These are phyloP conservation scores for Hortaea werneckii DNA, from an alignment of 2,329 filamentous ascomycete species.

Conservation along the genomic window DNA sequence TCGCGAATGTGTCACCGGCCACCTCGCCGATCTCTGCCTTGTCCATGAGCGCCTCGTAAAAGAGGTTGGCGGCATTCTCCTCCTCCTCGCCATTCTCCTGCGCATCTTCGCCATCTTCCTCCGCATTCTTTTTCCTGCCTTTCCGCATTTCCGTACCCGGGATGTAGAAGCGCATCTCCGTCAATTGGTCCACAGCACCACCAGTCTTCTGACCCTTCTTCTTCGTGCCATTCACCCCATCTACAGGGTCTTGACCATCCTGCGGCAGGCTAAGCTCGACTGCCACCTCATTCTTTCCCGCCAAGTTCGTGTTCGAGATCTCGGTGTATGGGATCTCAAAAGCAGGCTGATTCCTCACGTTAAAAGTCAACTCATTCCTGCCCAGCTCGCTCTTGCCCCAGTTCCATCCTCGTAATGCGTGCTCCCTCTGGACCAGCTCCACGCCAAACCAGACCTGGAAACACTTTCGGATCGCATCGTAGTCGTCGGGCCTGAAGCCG, in stretches of 20 bases:
- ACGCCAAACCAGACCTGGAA: conserved; percentile 99
- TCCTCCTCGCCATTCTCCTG: conserved; percentile 51
- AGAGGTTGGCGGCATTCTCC: conserved; percentile 91
- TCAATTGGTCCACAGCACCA: conserved; percentile 80
- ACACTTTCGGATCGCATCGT: conserved; percentile 78
- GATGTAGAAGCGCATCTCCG: conserved; percentile 98
- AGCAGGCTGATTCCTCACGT: conserved; percentile 88
- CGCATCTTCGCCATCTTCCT: conserved; percentile 55
- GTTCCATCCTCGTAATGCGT: conserved; percentile 94
- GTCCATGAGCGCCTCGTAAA: conserved; percentile 95
- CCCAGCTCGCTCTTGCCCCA: conserved; percentile 98
- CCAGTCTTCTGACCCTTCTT: conserved; percentile 80
- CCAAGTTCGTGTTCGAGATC: conserved; percentile 94
- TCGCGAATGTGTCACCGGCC: conserved; percentile 95
- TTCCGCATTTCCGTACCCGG: conserved; percentile 73
- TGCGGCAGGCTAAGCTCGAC: conserved; percentile 79
- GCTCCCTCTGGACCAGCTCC: conserved; percentile 83
- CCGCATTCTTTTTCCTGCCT: conserved; percentile 61
- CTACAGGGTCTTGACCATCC: conserved; percentile 56
- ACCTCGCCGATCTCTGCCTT: conserved; percentile 99
- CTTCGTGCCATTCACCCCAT: conserved; percentile 64
- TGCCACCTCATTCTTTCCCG: conserved; percentile 94
- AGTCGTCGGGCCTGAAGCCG: conserved; percentile 88
- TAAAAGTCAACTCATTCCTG: conserved; percentile 91
- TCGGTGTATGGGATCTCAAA: conserved; percentile 97